These are phyloP conservation scores for Trichoderma atrobrunneum DNA, from an alignment of 2,329 filamentous ascomycete species.

Conservation along the genomic window DNA sequence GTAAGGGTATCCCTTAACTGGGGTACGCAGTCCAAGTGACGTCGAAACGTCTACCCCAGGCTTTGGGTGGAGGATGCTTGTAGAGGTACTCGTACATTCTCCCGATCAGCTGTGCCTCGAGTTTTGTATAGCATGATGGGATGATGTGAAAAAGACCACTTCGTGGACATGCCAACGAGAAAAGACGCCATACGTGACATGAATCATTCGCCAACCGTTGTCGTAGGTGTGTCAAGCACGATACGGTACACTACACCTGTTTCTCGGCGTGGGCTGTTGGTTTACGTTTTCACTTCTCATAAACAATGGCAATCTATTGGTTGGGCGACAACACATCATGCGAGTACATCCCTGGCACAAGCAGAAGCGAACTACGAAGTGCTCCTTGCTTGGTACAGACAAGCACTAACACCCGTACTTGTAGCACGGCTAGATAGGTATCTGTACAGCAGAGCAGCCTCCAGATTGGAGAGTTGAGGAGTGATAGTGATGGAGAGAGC, in stretches of 20 bases:
- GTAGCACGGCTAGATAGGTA: not conserved
- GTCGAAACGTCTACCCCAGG: conserved; percentile 4
- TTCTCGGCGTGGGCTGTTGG: not conserved
- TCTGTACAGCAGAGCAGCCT: not conserved
- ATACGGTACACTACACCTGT: not conserved
- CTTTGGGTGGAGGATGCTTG: not conserved
- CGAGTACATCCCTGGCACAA: not conserved
- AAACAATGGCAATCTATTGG: not conserved
- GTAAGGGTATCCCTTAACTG: not conserved
- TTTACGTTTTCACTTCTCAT: conserved; percentile 17
- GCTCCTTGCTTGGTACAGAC: not conserved
- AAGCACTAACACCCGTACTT: not conserved
- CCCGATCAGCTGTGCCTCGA: not conserved
- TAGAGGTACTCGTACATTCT: not conserved
- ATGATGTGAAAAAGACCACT: conserved; percentile 4
- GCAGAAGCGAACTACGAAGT: not conserved
- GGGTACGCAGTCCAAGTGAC: not conserved
- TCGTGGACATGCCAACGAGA: not conserved
- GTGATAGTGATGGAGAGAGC: not conserved
- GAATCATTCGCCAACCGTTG: not conserved
- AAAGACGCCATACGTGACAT: not conserved
- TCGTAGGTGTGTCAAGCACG: not conserved
- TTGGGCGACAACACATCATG: not conserved
- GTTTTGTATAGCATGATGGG: not conserved
- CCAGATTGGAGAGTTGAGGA: not conserved